A percentile compares a stretch with the other conserved stretches of the same genome.
Evolutionary conservation across 257 asterid species (phyloP).

Genomic region (Handroanthus guayacan): DNA sequence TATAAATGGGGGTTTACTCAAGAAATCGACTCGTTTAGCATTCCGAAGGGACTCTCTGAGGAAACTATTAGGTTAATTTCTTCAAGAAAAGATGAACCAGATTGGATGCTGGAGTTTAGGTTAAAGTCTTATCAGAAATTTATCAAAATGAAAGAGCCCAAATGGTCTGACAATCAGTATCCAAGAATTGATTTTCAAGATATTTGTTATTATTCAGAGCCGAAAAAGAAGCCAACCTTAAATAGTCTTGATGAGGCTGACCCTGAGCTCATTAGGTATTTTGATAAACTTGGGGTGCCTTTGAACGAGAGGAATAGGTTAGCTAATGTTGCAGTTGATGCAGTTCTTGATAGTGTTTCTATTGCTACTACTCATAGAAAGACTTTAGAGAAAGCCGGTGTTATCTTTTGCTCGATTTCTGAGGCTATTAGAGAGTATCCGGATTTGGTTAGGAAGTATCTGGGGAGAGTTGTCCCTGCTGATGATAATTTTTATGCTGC

Average conservation of each 20-base stretch:
- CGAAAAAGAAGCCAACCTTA: conserved; percentile 85
- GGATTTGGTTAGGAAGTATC: conserved; percentile 71
- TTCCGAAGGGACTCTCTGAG: conserved; percentile 86
- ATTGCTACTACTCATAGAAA: conserved; percentile 93
- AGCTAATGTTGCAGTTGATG: conserved; percentile 97
- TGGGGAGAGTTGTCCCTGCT: conserved; percentile 87
- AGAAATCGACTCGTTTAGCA: conserved; percentile 83
- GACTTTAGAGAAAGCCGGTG: conserved; percentile 84
- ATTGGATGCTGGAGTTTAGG: conserved; percentile 92
- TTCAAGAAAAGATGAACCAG: conserved; percentile 68
- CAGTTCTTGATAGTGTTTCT: conserved; percentile 92
- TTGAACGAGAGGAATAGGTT: conserved; percentile 83
- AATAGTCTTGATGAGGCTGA: conserved; percentile 90
- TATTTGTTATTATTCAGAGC: conserved; percentile 84
- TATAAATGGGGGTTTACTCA: conserved; percentile 89
- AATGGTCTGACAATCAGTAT: conserved; percentile 90
- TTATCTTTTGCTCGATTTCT: conserved; percentile 91
- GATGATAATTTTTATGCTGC: conserved; percentile 91
- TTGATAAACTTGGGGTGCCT: conserved; percentile 88
- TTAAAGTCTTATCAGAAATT: conserved; percentile 80
- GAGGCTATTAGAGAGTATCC: conserved; percentile 93
- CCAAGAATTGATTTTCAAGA: conserved; percentile 78
- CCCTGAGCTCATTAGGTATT: conserved; percentile 82
- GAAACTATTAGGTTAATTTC: conserved; percentile 88
- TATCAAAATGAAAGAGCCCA: conserved; percentile 74